Evolutionary conservation across 2,329 filamentous ascomycete genomes (phyloP), one percentile per base, ranked within the genome.

Genomic region (Myriosclerotinia scirpicola): DNA sequence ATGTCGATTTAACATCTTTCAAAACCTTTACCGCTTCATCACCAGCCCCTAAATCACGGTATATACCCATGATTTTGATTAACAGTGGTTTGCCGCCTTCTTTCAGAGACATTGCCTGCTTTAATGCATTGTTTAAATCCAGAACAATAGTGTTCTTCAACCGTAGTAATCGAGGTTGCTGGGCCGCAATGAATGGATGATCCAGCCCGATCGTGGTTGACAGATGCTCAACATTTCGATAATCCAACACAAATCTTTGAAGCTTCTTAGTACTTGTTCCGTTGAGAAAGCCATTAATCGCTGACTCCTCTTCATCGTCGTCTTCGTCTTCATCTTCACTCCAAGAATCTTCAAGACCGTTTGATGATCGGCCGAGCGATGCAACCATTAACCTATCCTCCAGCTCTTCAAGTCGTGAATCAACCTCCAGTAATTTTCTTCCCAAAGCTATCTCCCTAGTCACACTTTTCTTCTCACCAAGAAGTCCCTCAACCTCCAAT

Each of bases 401-500:
- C 54, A 93, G 76, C 64, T 85, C 83, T 7, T 81, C 79, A 48
- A 92, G 74, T 65, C 87, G 76, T 68, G 87, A 86, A 64, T 90
- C 86, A 22, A 90, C 78, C 75, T 92, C 90, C 38, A 93, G 75
- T 80, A 93, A 82, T 71, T 81, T 81, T 68, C 86, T 78, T 0
- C 85, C 87, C 2, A 78, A 71, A 71, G 90, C 86, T 53, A 94
- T 88, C 61, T 88, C 82, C 15, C 79, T 78, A 67, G 87, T 82
- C 6, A 93, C 83, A n/a, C 74, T 79, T 69, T 82, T 84, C 75
- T 93, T 85, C 77, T 96, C 87, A n/a, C 80, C 77, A 65, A 92
- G 81, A 62, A 93, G 78, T 5, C 75, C 77, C 48, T 81, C 81
- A 1, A 93, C 85, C 72, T 94, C 89, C 26, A 78, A 78, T 34